phyloP scores from a whole-genome alignment of 768 basidiomycete genomes.

The Podaxis pistillaris region DNA sequence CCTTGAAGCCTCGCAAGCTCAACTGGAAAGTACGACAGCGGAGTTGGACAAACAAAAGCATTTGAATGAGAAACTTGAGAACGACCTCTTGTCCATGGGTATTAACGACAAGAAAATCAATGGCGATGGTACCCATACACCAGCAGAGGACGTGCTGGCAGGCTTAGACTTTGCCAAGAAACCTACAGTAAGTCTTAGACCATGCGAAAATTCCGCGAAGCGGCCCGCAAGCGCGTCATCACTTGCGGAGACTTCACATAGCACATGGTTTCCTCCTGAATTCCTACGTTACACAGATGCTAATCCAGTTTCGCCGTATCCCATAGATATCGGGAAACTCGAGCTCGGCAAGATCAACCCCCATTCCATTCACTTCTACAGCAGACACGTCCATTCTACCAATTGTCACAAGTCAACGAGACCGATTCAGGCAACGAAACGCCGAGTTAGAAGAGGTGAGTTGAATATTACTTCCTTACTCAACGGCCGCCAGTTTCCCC shows the following conservation, averaged over 20 bases:
- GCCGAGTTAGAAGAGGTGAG: constrained; percentile 92
- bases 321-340: constrained; percentile 19
- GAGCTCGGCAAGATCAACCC: constrained; percentile 47
- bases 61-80: constrained; percentile 90
- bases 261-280: neutral
- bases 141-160: constrained; percentile 59
- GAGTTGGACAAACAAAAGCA: constrained; percentile 77
- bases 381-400: constrained; percentile 96
- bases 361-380: constrained; percentile 69
- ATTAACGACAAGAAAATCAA: constrained; percentile 37
- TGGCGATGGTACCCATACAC: constrained; percentile 21
- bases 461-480: constrained; percentile 8
- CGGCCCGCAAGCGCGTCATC: neutral
- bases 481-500: neutral
- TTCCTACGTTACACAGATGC: neutral
- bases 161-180: constrained; percentile 71
- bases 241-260: neutral
- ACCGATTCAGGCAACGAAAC: constrained; percentile 96
- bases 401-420: constrained; percentile 95
- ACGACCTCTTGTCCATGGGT: constrained; percentile 83
- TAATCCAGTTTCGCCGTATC: neutral
- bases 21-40: constrained; percentile 52
- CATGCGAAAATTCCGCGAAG: neutral
- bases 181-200: constrained; percentile 33
- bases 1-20: constrained; percentile 53